These are phyloP conservation scores for Sarocladium kiliense DNA, from an alignment of 2,329 filamentous ascomycete genomes.

Conservation along the genomic window DNA sequence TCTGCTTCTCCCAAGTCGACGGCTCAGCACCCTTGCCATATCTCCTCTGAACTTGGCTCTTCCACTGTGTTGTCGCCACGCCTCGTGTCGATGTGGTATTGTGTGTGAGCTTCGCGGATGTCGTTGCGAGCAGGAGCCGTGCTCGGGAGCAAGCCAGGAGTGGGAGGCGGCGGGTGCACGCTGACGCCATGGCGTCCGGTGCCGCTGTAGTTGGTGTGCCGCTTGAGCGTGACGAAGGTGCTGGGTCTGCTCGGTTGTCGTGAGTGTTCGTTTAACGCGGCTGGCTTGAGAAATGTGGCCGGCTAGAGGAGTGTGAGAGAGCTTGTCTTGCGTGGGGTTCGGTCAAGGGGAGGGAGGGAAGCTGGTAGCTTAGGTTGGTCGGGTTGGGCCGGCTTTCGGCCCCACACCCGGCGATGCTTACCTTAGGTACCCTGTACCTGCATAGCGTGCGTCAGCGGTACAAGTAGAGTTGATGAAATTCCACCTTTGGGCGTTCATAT, in stretches of 20 bases:
- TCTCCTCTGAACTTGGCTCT: constrained; percentile 45
- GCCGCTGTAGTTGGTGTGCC: no score
- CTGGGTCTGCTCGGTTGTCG: no score
- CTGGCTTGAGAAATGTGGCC: no score
- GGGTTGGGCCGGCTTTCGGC: not conserved
- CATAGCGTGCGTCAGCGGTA: no score
- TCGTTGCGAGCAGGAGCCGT: not conserved
- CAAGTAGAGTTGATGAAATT: no score
- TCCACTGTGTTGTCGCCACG: constrained; percentile 29
- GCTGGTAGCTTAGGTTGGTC: not conserved
- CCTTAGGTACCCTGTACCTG: not conserved
- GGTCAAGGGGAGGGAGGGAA: not conserved
- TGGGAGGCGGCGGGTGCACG: constrained; percentile 1
- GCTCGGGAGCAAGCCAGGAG: not conserved
- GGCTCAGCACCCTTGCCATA: constrained; percentile 60
- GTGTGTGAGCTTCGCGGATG: constrained; percentile 12
- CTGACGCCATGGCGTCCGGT: not conserved
- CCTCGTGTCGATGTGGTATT: not conserved
- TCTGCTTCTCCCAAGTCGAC: constrained; percentile 22
- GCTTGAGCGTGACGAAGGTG: no score
- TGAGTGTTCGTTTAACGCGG: no score
- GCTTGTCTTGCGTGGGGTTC: not conserved
- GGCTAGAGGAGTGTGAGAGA: not conserved
- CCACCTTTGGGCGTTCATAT: no score
- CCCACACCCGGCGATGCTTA: not conserved